A percentile compares a stretch with the other conserved stretches of the same genome.
Evolutionary conservation across 139 green algal species (phyloP).

Genomic region (Picochlorum sp.): DNA sequence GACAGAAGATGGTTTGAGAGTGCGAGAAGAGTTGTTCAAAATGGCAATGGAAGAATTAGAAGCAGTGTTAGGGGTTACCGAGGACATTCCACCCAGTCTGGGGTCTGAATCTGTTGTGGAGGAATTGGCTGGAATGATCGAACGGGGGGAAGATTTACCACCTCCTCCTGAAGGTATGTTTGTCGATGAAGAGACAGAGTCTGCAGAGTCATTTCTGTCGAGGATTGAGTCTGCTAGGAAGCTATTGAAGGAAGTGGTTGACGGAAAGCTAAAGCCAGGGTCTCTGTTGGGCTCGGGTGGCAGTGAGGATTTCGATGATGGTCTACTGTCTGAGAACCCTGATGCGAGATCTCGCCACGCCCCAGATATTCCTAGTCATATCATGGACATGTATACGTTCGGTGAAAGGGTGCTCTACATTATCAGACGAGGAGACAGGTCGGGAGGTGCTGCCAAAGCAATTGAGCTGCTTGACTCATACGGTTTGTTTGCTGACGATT

Average conservation of each 20-base stretch:
- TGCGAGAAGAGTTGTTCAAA: too few relatives aligned
- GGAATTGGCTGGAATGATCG: conserved; percentile 13
- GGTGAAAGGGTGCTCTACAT: conserved; percentile 10
- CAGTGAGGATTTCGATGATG: not conserved
- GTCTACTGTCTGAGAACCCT: conserved; percentile 1
- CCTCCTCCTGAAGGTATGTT: not conserved
- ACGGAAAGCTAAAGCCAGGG: conserved; percentile 10
- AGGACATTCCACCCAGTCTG: not conserved
- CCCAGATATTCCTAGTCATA: conserved; percentile 11
- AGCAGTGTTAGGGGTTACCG: too few relatives aligned
- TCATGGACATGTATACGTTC: not conserved
- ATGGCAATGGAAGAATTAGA: too few relatives aligned
- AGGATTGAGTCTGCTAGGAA: conserved; percentile 11
- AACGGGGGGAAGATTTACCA: conserved; percentile 2
- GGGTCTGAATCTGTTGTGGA: not conserved
- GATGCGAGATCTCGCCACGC: not conserved
- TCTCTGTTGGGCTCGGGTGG: not conserved
- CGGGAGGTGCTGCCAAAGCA: not conserved
- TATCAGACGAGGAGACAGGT: not conserved
- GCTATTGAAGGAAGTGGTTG: conserved; percentile 5
- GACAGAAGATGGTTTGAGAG: too few relatives aligned
- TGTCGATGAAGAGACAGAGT: conserved; percentile 2
- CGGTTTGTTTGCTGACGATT: not conserved
- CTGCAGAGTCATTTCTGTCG: conserved; percentile 9
- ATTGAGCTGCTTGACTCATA: not conserved